A percentile compares a stretch with the other conserved stretches of the same genome.
Conservation (phyloP, 2,329 filamentous ascomycete species). For the Pseudocercospora musae region DNA sequence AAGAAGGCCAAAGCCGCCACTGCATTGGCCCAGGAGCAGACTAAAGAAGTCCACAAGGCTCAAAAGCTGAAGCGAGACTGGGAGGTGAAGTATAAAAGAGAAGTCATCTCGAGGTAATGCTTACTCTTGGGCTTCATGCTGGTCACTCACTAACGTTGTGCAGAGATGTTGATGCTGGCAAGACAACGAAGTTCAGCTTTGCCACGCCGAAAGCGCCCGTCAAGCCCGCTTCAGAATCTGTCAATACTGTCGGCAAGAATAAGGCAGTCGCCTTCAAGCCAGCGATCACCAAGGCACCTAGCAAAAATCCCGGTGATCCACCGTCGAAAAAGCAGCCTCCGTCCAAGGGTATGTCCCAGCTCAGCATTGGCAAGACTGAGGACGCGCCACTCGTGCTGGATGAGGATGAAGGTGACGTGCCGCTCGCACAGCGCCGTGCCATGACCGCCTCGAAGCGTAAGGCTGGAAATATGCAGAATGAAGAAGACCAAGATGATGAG, state of each 20-base stretch:
- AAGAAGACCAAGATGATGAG: background rate
- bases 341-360: background rate
- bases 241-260: background rate
- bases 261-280: background rate
- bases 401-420: slow-evolving; percentile 5
- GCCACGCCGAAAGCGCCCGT: background rate
- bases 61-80: background rate
- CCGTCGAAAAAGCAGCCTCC: background rate
- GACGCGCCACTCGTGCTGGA: background rate
- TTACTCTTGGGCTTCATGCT: background rate
- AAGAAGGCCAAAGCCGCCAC: background rate
- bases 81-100: background rate
- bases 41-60: background rate
- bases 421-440: background rate
- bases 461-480: background rate
- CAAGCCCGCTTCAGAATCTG: background rate
- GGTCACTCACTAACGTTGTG: background rate
- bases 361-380: background rate
- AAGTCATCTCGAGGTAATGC: background rate
- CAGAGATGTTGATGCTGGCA: background rate
- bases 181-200: background rate
- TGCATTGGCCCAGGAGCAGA: background rate
- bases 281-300: background rate
- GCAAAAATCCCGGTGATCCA: background rate
- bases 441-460: background rate